phyloP scores from a whole-genome alignment of 2,329 filamentous ascomycete species.

The Arachnomyces sp. region DNA sequence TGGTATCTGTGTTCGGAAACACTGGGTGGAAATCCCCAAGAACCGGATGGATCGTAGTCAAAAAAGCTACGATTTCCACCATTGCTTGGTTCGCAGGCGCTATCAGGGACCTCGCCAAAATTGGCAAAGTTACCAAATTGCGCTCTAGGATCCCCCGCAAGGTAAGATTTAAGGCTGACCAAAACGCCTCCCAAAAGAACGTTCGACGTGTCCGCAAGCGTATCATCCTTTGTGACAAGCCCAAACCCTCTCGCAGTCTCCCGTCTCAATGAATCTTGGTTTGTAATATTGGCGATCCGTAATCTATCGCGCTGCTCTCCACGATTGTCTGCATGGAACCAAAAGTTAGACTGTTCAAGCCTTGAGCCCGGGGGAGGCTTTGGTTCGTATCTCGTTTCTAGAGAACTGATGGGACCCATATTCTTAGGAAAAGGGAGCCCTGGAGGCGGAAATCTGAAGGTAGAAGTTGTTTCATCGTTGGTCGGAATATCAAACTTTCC shows the following conservation, averaged over 20 bases:
- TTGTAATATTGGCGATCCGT: slow-evolving; percentile 5
- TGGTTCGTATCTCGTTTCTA: no score
- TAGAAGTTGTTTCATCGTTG: no score
- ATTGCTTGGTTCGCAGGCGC: slow-evolving; percentile 5
- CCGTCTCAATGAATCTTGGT: slow-evolving; percentile 3
- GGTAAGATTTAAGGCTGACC: slow-evolving; percentile 11
- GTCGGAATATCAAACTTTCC: no score
- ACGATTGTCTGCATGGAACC: slow-evolving; percentile 9
- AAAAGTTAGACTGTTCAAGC: slow-evolving; percentile 8
- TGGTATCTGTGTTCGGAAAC: no score
- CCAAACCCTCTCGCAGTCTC: neutral
- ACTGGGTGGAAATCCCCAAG: slow-evolving; percentile 2
- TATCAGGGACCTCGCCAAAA: slow-evolving; percentile 8
- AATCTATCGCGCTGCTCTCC: slow-evolving; percentile 6
- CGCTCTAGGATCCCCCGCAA: slow-evolving; percentile 1
- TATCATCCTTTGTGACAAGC: slow-evolving; percentile 8
- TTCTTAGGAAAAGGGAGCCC: slow-evolving; percentile 5
- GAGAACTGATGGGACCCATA: neutral
- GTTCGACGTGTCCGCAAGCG: slow-evolving; percentile 1
- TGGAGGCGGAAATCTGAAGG: slow-evolving; percentile 4
- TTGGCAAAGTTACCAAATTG: slow-evolving; percentile 10
- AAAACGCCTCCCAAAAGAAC: slow-evolving; percentile 7
- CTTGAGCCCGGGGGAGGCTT: neutral
- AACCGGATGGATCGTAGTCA: slow-evolving; percentile 4
- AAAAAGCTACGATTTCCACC: slow-evolving; percentile 7